Evolutionary conservation across 306 rosid genomes (phyloP).

Genomic region (Geum urbanum): DNA sequence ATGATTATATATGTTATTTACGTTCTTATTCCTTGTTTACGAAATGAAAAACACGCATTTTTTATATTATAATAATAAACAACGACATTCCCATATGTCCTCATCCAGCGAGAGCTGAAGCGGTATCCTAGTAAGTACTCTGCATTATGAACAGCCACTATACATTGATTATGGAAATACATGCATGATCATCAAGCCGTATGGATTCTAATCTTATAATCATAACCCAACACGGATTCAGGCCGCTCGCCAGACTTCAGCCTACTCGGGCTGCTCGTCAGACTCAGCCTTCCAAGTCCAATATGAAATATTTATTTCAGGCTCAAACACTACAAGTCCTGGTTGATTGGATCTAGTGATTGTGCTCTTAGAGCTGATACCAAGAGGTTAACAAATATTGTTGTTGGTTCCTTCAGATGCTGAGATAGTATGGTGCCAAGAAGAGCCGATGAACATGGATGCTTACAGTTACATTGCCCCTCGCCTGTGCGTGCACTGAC

Average conservation of each 20-base stretch:
- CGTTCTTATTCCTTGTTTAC: no score
- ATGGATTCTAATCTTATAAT: no score
- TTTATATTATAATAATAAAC: no score
- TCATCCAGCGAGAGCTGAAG: slow-evolving; percentile 83
- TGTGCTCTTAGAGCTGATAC: background rate
- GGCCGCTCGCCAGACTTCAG: no score
- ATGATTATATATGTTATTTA: no score
- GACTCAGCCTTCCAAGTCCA: no score
- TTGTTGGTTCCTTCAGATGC: slow-evolving; percentile 58
- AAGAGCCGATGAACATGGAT: slow-evolving; percentile 99
- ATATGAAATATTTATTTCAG: no score
- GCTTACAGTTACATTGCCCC: slow-evolving; percentile 67
- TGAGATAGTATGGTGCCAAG: slow-evolving; percentile 95
- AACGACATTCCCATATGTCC: slow-evolving; percentile 97
- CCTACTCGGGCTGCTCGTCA: no score
- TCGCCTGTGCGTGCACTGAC: slow-evolving; percentile 65
- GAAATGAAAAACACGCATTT: no score
- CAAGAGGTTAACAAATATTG: slow-evolving; percentile 10
- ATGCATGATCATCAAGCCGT: background rate
- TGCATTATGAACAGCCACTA: background rate
- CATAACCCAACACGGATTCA: no score
- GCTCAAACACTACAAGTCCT: background rate
- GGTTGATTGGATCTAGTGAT: background rate
- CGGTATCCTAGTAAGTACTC: slow-evolving; percentile 80
- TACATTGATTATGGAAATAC: background rate